phyloP scores from a whole-genome alignment of 192 early-diverging fungal genomes.

The Linnemannia exigua region DNA sequence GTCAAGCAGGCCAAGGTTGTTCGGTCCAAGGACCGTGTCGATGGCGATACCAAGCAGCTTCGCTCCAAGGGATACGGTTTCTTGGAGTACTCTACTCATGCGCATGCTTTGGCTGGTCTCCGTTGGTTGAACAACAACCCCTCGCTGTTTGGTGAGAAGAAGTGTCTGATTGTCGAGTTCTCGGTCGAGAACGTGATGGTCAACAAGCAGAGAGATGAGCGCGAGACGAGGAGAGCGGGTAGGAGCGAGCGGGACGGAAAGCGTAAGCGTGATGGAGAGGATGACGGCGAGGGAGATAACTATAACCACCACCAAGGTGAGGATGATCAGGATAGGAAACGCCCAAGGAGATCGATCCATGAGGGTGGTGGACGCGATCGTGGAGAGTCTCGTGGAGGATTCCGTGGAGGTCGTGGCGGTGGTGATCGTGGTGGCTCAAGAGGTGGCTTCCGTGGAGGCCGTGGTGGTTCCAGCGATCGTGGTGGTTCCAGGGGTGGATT shows the following conservation, averaged over 20 bases:
- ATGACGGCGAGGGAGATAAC: conserved; percentile 14
- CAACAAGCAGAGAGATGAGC: conserved; percentile 72
- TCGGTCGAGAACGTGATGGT: conserved; percentile 91
- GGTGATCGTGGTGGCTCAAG: conserved; percentile 16
- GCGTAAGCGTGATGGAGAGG: conserved; percentile 18
- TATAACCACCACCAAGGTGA: conserved; percentile 12
- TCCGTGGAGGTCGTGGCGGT: conserved; percentile 30
- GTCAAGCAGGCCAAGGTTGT: conserved; percentile 88
- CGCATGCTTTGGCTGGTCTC: conserved; percentile 93
- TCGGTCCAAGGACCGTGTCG: conserved; percentile 82
- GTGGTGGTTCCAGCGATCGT: conserved; percentile 16
- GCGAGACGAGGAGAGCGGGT: conserved; percentile 30
- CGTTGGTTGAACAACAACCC: conserved; percentile 92
- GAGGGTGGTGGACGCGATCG: conserved; percentile 39
- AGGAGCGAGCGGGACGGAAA: conserved; percentile 41
- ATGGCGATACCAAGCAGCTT: conserved; percentile 74
- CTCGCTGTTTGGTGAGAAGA: conserved; percentile 72
- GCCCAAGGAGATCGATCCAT: conserved; percentile 43
- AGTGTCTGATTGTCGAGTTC: conserved; percentile 91
- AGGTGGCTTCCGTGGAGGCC: conserved; percentile 15
- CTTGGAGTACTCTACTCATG: conserved; percentile 89
- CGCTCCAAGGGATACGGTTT: conserved; percentile 94
- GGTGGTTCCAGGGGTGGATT: conserved; percentile 32
- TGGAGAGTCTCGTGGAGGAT: conserved; percentile 21
- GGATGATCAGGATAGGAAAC: conserved; percentile 22